Conservation (phyloP, 208 protist genomes). For the Crithidia expoeki region DNA sequence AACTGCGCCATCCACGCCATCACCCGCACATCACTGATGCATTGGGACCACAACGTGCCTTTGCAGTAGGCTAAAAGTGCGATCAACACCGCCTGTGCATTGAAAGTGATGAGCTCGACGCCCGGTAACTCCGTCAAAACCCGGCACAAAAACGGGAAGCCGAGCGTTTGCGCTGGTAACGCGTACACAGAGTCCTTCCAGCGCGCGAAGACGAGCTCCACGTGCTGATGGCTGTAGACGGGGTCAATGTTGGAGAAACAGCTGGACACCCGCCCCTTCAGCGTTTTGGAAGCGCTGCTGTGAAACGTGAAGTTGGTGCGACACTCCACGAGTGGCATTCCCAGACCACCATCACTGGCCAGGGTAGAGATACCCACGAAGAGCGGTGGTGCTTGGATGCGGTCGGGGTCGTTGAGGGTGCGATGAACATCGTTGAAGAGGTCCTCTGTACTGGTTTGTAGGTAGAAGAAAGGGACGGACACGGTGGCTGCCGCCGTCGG, state of each 20-base stretch:
- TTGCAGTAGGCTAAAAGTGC: slow-evolving; percentile 54
- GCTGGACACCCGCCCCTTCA: slow-evolving; percentile 27
- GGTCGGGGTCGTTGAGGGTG: slow-evolving; percentile 73
- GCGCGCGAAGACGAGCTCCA: slow-evolving; percentile 57
- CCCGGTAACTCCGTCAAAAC: slow-evolving; percentile 68
- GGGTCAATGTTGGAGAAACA: slow-evolving; percentile 36
- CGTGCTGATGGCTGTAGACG: slow-evolving; percentile 39
- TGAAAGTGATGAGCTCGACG: slow-evolving; percentile 90
- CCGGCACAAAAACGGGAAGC: slow-evolving; percentile 62
- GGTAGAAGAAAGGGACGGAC: slow-evolving; percentile 46
- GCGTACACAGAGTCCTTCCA: slow-evolving; percentile 81
- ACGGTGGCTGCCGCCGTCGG: slow-evolving; percentile 20
- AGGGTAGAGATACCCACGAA: slow-evolving; percentile 64
- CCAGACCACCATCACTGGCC: background rate
- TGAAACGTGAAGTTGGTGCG: slow-evolving; percentile 38
- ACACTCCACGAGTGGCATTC: slow-evolving; percentile 14
- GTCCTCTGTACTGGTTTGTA: slow-evolving; percentile 31
- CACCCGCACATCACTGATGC: slow-evolving; percentile 81
- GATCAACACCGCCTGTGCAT: slow-evolving; percentile 74
- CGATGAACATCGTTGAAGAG: slow-evolving; percentile 59
- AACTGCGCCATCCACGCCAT: slow-evolving; percentile 85
- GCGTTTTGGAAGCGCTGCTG: slow-evolving; percentile 21
- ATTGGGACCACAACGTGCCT: slow-evolving; percentile 62
- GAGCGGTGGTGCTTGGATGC: slow-evolving; percentile 83
- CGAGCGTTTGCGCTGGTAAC: slow-evolving; percentile 45